A percentile compares a stretch with the other conserved stretches of the same genome.
phyloP scores from a whole-genome alignment of 768 basidiomycete species.

The Tulasnella sp. region DNA sequence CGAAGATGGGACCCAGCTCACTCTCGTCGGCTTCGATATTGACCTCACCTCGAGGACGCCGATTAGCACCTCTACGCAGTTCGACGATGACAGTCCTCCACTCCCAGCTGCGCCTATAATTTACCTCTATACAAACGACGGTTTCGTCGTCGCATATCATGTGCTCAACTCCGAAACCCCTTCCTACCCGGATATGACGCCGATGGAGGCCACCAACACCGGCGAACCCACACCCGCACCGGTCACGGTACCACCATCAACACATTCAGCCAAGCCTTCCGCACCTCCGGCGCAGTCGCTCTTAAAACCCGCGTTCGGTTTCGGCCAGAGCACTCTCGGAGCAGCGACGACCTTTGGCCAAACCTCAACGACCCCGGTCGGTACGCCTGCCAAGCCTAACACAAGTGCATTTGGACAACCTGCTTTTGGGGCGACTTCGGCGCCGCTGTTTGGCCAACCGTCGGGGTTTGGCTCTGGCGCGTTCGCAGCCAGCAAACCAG shows the following conservation, averaged over 20 bases:
- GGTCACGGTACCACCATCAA: background rate
- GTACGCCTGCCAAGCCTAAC: background rate
- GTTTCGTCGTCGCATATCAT: constrained; percentile 15
- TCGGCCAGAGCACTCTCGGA: background rate
- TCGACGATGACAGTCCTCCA: constrained; percentile 14
- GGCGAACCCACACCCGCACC: background rate
- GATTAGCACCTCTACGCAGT: constrained; percentile 5
- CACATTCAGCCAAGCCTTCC: background rate
- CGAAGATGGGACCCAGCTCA: constrained; percentile 12
- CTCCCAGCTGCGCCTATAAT: constrained; percentile 16
- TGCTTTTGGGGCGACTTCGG: constrained; percentile 1
- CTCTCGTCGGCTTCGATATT: constrained; percentile 13
- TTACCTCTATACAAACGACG: constrained; percentile 16
- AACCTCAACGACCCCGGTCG: background rate
- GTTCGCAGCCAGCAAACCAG: background rate
- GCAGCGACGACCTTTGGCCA: constrained; percentile 8
- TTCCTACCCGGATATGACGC: constrained; percentile 11
- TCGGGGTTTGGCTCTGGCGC: background rate
- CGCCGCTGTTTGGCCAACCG: background rate
- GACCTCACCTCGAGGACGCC: constrained; percentile 14
- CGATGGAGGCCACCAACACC: background rate
- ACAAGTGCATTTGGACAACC: constrained; percentile 11
- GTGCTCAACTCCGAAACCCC: constrained; percentile 13
- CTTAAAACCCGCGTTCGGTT: constrained; percentile 10
- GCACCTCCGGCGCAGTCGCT: background rate